These are phyloP conservation scores for Polytrichum commune DNA, from an alignment of 225 moss, liverwort and hornwort genomes.

Conservation along the genomic window DNA sequence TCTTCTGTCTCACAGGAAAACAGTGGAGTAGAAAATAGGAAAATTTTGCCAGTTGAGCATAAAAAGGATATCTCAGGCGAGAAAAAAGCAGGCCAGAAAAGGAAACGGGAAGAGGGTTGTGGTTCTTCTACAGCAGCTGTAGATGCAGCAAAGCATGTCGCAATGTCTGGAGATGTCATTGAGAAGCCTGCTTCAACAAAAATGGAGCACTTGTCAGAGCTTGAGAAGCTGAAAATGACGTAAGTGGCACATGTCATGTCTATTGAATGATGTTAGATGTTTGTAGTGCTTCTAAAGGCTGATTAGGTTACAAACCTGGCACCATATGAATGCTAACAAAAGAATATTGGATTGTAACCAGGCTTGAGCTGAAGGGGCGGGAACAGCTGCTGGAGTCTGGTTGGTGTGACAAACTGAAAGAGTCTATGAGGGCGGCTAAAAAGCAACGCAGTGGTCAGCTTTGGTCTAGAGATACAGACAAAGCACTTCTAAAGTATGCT, in stretches of 20 bases:
- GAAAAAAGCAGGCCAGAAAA: conserved; percentile 35
- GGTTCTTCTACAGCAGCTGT: conserved; percentile 48
- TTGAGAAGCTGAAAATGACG: conserved; percentile 55
- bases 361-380: conserved; percentile 62
- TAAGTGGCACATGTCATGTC: conserved; percentile 23
- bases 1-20: conserved; percentile 32
- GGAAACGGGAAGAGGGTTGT: conserved; percentile 53
- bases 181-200: conserved; percentile 46
- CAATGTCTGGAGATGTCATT: conserved; percentile 39
- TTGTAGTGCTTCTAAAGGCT: background rate
- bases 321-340: no score
- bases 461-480: conserved; percentile 56
- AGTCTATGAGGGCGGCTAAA: conserved; percentile 65
- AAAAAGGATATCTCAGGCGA: conserved; percentile 34
- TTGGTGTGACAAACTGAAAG: conserved; percentile 73
- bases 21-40: conserved; percentile 39
- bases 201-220: conserved; percentile 47
- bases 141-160: conserved; percentile 36
- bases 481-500: conserved; percentile 51
- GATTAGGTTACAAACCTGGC: background rate
- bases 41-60: conserved; percentile 35
- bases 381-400: conserved; percentile 62
- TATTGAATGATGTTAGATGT: conserved; percentile 1
- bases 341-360: conserved; percentile 4
- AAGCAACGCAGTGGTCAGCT: conserved; percentile 48